phyloP scores from a whole-genome alignment of 192 early-diverging fungal genomes.

The Geranomyces michiganensis region DNA sequence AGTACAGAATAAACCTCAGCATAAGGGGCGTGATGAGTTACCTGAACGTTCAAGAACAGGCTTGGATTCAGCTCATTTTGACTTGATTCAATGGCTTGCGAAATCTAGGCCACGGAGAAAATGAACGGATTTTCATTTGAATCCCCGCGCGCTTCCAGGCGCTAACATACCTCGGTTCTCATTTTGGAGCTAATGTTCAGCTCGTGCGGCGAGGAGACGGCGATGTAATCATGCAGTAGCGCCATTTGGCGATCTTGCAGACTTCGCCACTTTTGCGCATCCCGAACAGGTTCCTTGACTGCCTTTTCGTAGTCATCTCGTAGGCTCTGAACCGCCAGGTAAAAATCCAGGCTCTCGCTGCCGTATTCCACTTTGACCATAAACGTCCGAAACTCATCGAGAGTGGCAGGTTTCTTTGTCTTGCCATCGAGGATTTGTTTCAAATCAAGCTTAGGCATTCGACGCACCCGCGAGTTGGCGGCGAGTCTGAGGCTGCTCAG shows the following conservation, averaged over 20 bases:
- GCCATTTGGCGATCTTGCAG: neutral
- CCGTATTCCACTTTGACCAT: slow-evolving; percentile 3
- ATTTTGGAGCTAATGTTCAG: slow-evolving; percentile 9
- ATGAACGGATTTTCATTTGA: too few relatives aligned
- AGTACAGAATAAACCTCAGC: too few relatives aligned
- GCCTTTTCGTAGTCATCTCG: neutral
- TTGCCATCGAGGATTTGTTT: neutral
- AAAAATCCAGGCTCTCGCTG: slow-evolving; percentile 6
- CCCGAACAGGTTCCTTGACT: neutral
- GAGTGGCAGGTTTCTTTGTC: neutral
- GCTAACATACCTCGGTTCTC: neutral
- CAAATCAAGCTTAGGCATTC: neutral
- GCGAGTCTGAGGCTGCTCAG: neutral
- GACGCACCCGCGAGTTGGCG: neutral
- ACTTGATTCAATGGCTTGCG: too few relatives aligned
- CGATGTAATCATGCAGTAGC: slow-evolving; percentile 2
- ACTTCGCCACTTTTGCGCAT: neutral
- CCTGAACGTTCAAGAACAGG: too few relatives aligned
- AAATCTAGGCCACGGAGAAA: too few relatives aligned
- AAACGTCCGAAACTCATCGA: slow-evolving; percentile 6
- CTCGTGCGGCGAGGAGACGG: neutral
- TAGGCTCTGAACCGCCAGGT: neutral
- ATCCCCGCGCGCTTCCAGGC: too few relatives aligned
- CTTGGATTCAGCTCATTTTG: too few relatives aligned
- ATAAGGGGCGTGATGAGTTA: too few relatives aligned